Evolutionary conservation across 2,329 filamentous ascomycete species (phyloP).

Genomic region (Pseudonectria foliicola): DNA sequence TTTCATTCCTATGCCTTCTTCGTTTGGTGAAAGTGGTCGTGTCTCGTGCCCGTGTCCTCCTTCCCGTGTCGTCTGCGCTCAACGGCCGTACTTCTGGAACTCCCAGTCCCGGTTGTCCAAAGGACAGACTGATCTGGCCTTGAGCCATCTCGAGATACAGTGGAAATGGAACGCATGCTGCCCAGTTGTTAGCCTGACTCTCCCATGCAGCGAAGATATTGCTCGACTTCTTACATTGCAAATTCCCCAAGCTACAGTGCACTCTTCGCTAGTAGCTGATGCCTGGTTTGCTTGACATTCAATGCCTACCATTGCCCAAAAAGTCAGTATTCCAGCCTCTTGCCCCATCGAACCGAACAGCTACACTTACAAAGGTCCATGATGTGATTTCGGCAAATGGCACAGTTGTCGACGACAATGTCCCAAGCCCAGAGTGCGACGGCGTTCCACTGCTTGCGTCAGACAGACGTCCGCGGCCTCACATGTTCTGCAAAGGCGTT

Average conservation of each 20-base stretch:
- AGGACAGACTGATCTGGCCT: constrained; percentile 97
- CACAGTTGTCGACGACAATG: constrained; percentile 98
- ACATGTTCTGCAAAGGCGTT: neutral
- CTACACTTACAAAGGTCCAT: constrained; percentile 86
- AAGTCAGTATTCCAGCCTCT: constrained; percentile 7
- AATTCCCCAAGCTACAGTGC: constrained; percentile 97
- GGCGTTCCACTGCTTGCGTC: constrained; percentile 75
- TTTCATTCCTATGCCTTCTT: constrained; percentile 2
- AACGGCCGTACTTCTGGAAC: constrained; percentile 94
- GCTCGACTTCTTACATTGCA: constrained; percentile 70
- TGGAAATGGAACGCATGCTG: constrained; percentile 99
- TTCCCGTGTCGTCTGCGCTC: constrained; percentile 11
- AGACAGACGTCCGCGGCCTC: constrained; percentile 2
- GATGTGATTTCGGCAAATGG: constrained; percentile 98
- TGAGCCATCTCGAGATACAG: constrained; percentile 98
- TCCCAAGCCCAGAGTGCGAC: constrained; percentile 99
- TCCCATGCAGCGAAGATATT: neutral
- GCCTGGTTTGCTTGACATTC: constrained; percentile 99
- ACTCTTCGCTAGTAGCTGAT: constrained; percentile 94
- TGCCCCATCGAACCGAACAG: neutral
- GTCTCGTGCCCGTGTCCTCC: constrained; percentile 3
- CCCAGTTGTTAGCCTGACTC: constrained; percentile 27
- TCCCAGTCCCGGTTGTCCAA: constrained; percentile 99
- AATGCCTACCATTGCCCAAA: constrained; percentile 55
- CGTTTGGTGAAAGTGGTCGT: constrained; percentile 4